Evolutionary conservation across 2,329 filamentous ascomycete genomes (phyloP), one percentile per base, ranked within the genome.

Genomic region (Huntiella decipiens): DNA sequence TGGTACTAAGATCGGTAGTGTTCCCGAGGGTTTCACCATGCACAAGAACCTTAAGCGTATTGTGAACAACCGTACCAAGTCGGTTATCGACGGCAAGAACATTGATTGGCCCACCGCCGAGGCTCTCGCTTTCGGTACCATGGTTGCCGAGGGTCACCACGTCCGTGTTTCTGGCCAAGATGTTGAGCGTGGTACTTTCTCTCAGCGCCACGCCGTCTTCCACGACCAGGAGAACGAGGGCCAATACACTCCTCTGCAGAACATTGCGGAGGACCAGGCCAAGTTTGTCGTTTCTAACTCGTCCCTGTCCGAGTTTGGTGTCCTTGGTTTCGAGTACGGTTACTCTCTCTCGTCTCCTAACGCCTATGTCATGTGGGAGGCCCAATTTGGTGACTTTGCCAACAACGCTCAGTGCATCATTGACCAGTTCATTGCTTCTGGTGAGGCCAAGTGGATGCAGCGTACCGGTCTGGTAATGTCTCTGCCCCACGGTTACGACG

Each of bases 341-440:
- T 98, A 98, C 70, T 98, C 91, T 3, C 68, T 98, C 51, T 93
- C 87, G 22, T 96, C 91, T 28, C 91, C 91, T 48, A 93, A 95
- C 60, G 88, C 91, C 34, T 76, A 98, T 19, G 88, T 98, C 56
- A 93, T 98, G 78, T 98, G 91, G 91, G 91, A 98, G 67, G 91
- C 91, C 34, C 91, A 98, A 65, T 98, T 98, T 58, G 91, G 91
- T 71, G 91, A 98, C 65, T 98, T 98, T 58, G 91, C 91, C 71
- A 98, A 98, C 74, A 98, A 95, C 59, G 88, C 91, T 38, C 91
- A 98, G 66, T 93, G 86, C 62, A 92, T 98, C 64, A 92, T 98
- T 58, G 91, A 98, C 63, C 91, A 98, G 66, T 98, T 98, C 66
- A 80, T 98, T 56, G 88, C 91, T 43, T 95, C 91, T 51, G 91